These are phyloP conservation scores for Globisporangium abappressorium DNA, from an alignment of 352 stramenopile genomes.

Conservation along the genomic window DNA sequence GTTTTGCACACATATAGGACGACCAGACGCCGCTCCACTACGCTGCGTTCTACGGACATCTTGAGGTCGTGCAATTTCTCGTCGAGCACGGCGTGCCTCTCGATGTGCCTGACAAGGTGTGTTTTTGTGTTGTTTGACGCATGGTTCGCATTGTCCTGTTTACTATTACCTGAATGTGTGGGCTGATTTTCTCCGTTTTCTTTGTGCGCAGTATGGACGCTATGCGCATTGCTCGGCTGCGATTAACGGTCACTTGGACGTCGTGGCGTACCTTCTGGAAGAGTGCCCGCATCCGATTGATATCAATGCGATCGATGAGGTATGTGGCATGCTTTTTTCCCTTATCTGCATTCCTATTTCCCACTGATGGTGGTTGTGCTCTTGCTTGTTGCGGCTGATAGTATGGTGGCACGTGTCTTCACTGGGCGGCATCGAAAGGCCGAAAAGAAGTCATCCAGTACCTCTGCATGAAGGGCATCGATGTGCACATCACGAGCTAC, in stretches of 20 bases:
- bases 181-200: neutral
- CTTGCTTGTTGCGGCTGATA: constrained; percentile 20
- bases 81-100: constrained; percentile 80
- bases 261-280: constrained; percentile 79
- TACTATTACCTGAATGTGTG: neutral
- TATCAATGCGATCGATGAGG: constrained; percentile 87
- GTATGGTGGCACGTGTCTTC: constrained; percentile 83
- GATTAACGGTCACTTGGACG: constrained; percentile 85
- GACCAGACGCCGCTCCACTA: constrained; percentile 86
- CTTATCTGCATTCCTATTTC: neutral
- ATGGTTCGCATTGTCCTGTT: neutral
- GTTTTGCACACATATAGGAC: constrained; percentile 30
- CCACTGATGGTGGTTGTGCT: neutral
- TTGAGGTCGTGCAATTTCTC: constrained; percentile 83
- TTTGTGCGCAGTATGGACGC: constrained; percentile 45
- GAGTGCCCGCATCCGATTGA: constrained; percentile 79
- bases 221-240: constrained; percentile 79
- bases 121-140: neutral
- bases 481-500: constrained; percentile 88
- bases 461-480: constrained; percentile 85
- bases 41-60: constrained; percentile 81
- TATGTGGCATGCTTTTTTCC: constrained; percentile 13
- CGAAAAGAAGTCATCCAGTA: constrained; percentile 88
- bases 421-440: constrained; percentile 82
- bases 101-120: constrained; percentile 77